Evolutionary conservation across 129 eudicot genomes (phyloP).

Genomic region (Flaveria sonorensis): DNA sequence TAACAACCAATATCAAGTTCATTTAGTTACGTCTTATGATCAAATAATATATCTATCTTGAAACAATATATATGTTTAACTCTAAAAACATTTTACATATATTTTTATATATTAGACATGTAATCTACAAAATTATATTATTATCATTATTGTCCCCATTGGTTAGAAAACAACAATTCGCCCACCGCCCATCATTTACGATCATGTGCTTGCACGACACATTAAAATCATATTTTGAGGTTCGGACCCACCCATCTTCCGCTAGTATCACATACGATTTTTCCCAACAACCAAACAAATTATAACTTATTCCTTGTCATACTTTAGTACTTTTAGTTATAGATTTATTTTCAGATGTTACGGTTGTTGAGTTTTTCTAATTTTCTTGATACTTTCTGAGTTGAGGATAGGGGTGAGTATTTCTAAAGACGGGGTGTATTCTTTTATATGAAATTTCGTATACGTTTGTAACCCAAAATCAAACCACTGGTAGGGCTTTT

Average conservation of each 20-base stretch:
- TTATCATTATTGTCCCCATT: constrained; percentile 1
- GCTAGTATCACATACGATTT: constrained; percentile 6
- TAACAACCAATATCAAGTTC: background rate
- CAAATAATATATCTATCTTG: background rate
- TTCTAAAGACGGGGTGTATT: too few species aligned
- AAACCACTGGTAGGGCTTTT: too few species aligned
- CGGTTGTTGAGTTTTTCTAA: too few species aligned
- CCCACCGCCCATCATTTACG: background rate
- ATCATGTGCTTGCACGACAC: constrained; percentile 36
- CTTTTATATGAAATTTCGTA: too few species aligned
- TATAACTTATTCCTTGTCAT: background rate
- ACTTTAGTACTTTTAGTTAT: background rate
- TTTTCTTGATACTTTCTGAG: too few species aligned
- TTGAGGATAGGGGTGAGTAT: too few species aligned
- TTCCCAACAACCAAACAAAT: constrained; percentile 21
- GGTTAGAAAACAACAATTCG: constrained; percentile 1
- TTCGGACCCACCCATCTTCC: constrained; percentile 24
- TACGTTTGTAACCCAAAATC: too few species aligned
- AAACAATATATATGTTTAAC: background rate
- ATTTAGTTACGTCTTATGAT: background rate
- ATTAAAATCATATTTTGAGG: constrained; percentile 2
- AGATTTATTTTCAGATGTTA: background rate
- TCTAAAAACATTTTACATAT: background rate
- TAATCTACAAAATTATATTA: background rate
- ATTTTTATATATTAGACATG: background rate